phyloP scores from a whole-genome alignment of 345 rosid species.

The Brassica rapa region DNA sequence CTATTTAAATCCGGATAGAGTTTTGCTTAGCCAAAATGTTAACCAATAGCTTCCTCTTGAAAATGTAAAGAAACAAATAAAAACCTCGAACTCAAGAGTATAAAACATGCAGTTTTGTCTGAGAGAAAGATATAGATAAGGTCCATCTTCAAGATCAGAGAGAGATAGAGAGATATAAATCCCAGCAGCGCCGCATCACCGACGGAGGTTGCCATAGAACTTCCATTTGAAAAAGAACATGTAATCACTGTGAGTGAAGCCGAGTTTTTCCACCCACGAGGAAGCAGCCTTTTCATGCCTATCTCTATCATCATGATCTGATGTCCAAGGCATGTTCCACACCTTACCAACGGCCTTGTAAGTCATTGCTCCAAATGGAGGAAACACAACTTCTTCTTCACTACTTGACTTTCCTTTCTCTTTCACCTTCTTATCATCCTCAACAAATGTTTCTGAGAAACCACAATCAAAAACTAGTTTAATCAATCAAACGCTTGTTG shows the following conservation, averaged over 20 bases:
- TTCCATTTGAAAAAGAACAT: conserved; percentile 45
- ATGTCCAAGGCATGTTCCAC: conserved; percentile 44
- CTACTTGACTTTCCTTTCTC: background rate
- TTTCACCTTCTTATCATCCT: conserved; percentile 12
- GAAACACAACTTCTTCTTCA: conserved; percentile 13
- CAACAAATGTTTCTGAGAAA: conserved; percentile 1
- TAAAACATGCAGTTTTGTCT: background rate
- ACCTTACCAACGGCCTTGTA: conserved; percentile 42
- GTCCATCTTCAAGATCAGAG: background rate
- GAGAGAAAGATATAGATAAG: background rate
- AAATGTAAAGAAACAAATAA: background rate
- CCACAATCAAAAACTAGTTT: conserved; percentile 11
- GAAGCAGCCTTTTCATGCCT: conserved; percentile 29
- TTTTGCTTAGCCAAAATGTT: background rate
- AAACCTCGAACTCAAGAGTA: background rate
- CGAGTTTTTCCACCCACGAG: conserved; percentile 38
- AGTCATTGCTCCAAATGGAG: conserved; percentile 46
- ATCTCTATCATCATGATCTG: conserved; percentile 6
- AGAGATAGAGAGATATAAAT: background rate
- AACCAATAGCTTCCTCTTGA: background rate
- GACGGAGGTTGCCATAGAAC: background rate
- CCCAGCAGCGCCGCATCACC: background rate
- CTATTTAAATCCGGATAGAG: background rate
- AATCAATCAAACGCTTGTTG: background rate
- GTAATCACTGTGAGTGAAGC: conserved; percentile 48